These are phyloP conservation scores for Chimonanthus salicifolius DNA, from an alignment of 164 flowering plant genomes.

Conservation along the genomic window DNA sequence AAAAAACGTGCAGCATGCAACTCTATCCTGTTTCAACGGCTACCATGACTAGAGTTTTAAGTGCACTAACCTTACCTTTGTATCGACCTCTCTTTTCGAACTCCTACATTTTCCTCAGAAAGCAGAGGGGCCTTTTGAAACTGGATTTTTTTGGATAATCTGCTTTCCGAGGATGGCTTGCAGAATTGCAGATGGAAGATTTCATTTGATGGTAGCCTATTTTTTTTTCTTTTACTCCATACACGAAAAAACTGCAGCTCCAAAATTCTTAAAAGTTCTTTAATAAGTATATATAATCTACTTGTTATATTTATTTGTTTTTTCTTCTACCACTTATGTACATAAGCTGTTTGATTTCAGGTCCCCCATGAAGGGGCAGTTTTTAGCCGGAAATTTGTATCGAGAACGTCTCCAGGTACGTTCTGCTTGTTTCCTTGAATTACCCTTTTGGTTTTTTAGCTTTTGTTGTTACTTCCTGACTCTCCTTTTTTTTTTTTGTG, in stretches of 20 bases:
- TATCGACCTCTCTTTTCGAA: background rate
- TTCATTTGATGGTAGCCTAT: constrained; percentile 32
- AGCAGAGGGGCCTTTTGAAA: constrained; percentile 3
- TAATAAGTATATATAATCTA: too few species aligned
- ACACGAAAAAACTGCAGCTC: background rate
- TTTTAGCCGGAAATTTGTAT: constrained; percentile 21
- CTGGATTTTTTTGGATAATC: constrained; percentile 10
- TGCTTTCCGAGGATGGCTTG: constrained; percentile 53
- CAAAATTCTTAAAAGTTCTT: background rate
- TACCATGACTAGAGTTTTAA: background rate
- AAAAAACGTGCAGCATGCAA: too few species aligned
- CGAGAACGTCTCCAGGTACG: constrained; percentile 36
- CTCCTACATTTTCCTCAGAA: background rate
- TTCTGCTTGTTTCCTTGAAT: background rate
- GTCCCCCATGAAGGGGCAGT: constrained; percentile 34
- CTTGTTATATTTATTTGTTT: background rate
- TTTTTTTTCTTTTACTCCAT: background rate
- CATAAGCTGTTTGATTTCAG: constrained; percentile 27
- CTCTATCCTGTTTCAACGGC: background rate
- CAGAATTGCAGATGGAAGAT: constrained; percentile 41
- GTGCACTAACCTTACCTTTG: background rate
- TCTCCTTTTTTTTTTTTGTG: background rate
- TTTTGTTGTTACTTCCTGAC: background rate
- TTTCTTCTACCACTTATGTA: background rate
- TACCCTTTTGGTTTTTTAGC: background rate